phyloP scores from a whole-genome alignment of 768 basidiomycete species.

The Infundibulicybe gibba region DNA sequence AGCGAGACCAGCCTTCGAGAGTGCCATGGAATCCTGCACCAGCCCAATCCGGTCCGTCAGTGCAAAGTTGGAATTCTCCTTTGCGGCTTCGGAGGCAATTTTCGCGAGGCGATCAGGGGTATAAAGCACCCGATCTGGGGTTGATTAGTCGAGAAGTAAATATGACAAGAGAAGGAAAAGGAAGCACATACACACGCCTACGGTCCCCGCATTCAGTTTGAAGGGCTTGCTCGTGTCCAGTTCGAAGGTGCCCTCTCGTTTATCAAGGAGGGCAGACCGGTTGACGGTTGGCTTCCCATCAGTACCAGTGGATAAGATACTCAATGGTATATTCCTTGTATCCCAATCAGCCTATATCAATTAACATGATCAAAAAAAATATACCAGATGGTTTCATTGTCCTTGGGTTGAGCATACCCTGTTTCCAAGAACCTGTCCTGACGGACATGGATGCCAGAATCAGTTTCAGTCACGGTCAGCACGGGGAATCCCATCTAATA shows the following conservation, averaged over 20 bases:
- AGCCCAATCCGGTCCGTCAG: slow-evolving; percentile 89
- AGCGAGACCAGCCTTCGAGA: slow-evolving; percentile 78
- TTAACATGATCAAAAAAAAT: neutral
- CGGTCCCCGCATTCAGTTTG: slow-evolving; percentile 89
- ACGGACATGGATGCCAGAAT: slow-evolving; percentile 68
- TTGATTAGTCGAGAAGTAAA: neutral
- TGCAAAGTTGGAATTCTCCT: slow-evolving; percentile 59
- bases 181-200: slow-evolving; percentile 74
- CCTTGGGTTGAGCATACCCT: slow-evolving; percentile 71
- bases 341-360: slow-evolving; percentile 1
- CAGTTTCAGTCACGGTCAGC: slow-evolving; percentile 76
- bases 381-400: slow-evolving; percentile 88
- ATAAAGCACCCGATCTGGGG: slow-evolving; percentile 81
- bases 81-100: slow-evolving; percentile 80
- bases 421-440: slow-evolving; percentile 94
- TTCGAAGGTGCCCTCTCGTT: slow-evolving; percentile 63
- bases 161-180: neutral
- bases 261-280: slow-evolving; percentile 58
- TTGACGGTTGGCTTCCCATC: slow-evolving; percentile 58
- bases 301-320: slow-evolving; percentile 58
- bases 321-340: slow-evolving; percentile 76
- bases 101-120: slow-evolving; percentile 71
- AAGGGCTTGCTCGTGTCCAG: slow-evolving; percentile 76
- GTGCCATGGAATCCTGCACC: slow-evolving; percentile 75
- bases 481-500: slow-evolving; percentile 78